Evolutionary conservation across 2,329 filamentous ascomycete species (phyloP), one percentile per base, ranked within the genome.

Genomic region (Fusarium incarnatum): DNA sequence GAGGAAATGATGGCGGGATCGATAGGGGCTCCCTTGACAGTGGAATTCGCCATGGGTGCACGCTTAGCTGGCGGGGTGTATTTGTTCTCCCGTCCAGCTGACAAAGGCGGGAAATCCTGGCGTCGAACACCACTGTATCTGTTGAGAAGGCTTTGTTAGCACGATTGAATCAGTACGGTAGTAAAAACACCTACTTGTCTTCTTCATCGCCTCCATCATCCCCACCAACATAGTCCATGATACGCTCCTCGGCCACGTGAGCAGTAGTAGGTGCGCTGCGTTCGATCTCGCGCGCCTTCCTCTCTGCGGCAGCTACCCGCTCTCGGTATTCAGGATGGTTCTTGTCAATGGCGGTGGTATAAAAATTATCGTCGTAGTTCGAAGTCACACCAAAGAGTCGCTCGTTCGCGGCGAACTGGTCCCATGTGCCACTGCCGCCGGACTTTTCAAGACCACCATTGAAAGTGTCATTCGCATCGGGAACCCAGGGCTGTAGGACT

Each of bases 341-440:
- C 76, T 90, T 93, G 80, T 99, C 89, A 76, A 99, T 97, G 42
- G 88, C 83, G 12, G 96, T 99, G 3, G 96, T 99, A 82, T 99
- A 99, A 45, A 96, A 89, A 73, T 93, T 94, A 81, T 98, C 96
- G 76, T 98, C 90, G 78, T 98, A 99, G 75, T 94, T 94, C 55
- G 92, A 96, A 80, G 89, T 93, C 41, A 97, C 82, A 37, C 96
- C 96, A 77, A 97, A 98, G 30, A 94, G 88, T 59, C 89, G 87
- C 81, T 97, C 93, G 76, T 98, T 98, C 68, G 88, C 91, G 61
- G 93, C 92, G 77, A 99, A 99, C 79, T 99, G 96, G 78, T 99
- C 95, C 96, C 96, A 99, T 12, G 82, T 83, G 9, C 82, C 83
- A 18, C 80, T 76, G 55, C 78, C 80, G n/a, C 78, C 73, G 4